Base-by-base conservation (phyloP, 305 asterid species). In the Solanum hybrid region DNA sequence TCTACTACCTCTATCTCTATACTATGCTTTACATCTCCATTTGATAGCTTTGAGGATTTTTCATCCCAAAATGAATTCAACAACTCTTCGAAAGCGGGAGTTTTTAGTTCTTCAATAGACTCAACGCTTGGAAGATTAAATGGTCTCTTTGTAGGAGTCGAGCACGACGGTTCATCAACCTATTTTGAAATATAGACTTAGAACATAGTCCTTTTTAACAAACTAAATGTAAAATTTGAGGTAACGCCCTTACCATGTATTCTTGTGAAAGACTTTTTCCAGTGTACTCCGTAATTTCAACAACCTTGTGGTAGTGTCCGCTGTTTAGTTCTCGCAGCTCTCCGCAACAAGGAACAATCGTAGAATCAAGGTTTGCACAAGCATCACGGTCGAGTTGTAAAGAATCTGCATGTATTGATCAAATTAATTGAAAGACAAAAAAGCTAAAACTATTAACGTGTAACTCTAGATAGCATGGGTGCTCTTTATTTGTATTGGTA, bases 361-460 rank as follows among this genome's bases (percentile, higher is more conserved):
- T 92, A 76, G 99, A 95, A 92, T 95, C 99, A 14, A 98, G 95
- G 92, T 98, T 96, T 34, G 89, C 89, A 40, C 96, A 94, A 60
- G 99, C 99, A 90, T 96, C 98, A 26, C 91, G 97, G 89, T 98
- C 99, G 90, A 98, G 99, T 95, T 95, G 97, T 86, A 98, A 92
- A 26, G 99, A 94, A 92, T 95, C 99, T 98, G 93, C 90, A 93
- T 14, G 10, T 26, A 60, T 88, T 78, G 8, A 79, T 86, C 90
- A 89, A 78, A 12, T 37, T 71, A 38, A 85, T 56, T 42, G 29
- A 40, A 89, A 87, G 60, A 24, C 36, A 45, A 32, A 42, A 27
- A 60, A 29, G 51, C 24, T 22, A 32, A 37, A 34, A 60, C 51
- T 12, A 29, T n/a, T 32, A 85, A 85, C 14, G 78, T 85, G 89